Conservation (phyloP, 2,329 filamentous ascomycete species). For the Colletotrichum cordylinicola region DNA sequence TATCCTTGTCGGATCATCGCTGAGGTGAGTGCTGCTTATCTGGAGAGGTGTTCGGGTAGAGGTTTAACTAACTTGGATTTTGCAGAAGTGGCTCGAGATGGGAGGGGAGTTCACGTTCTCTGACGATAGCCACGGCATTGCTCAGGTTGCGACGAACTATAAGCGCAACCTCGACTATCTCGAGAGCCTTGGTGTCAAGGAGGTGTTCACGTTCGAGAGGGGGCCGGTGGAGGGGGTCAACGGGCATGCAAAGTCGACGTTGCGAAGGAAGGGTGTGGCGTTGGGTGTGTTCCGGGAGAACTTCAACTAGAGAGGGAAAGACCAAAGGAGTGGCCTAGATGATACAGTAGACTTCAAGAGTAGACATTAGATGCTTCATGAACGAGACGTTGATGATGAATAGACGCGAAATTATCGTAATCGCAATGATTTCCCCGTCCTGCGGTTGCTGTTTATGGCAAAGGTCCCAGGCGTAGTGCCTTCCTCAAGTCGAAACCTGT, state of each 20-base stretch:
- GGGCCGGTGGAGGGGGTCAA: constrained; percentile 30
- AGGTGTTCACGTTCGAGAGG: constrained; percentile 64
- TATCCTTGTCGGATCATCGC: constrained; percentile 85
- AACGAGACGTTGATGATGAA: neutral
- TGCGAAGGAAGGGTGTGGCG: constrained; percentile 50
- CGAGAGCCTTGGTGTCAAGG: constrained; percentile 65
- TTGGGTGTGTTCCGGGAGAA: constrained; percentile 43
- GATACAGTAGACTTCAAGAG: neutral
- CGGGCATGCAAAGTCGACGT: constrained; percentile 33
- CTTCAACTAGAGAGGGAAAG: constrained; percentile 21
- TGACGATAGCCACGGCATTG: constrained; percentile 91
- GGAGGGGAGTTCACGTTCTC: constrained; percentile 88
- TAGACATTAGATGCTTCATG: neutral
- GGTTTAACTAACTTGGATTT: neutral
- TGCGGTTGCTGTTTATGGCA: neutral
- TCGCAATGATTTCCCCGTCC: neutral
- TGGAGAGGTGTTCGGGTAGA: neutral
- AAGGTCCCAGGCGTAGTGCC: neutral
- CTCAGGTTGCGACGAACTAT: constrained; percentile 89
- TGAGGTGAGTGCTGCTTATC: constrained; percentile 57
- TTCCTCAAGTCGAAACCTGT: neutral
- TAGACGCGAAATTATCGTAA: neutral
- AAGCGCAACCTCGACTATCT: constrained; percentile 73
- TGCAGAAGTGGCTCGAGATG: constrained; percentile 71
- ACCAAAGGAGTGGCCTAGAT: neutral